phyloP scores from a whole-genome alignment of 2,329 filamentous ascomycete species.

The Claviceps africana region DNA sequence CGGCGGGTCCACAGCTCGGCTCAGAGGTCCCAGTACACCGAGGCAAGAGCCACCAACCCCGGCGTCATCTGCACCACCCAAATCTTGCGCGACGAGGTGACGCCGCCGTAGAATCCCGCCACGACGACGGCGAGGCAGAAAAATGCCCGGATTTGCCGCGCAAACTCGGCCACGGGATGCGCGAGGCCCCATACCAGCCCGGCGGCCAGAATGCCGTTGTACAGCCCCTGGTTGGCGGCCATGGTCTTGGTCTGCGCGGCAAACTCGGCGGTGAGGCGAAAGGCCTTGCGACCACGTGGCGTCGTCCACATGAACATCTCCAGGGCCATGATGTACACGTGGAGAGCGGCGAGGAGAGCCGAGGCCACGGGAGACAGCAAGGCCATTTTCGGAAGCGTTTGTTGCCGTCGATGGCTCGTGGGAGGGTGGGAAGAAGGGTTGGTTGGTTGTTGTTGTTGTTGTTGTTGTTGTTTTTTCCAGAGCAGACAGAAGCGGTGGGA shows the following conservation, averaged over 20 bases:
- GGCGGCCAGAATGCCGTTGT: conserved; percentile 38
- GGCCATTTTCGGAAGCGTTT: neutral
- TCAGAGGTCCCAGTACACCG: conserved; percentile 10
- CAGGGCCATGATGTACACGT: conserved; percentile 34
- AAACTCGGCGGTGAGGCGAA: conserved; percentile 29
- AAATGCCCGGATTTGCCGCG: conserved; percentile 30
- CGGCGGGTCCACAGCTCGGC: too few relatives aligned
- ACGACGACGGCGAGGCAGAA: conserved; percentile 31
- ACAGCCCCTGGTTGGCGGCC: conserved; percentile 37
- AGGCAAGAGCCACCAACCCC: conserved; percentile 6
- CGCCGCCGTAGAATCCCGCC: conserved; percentile 31
- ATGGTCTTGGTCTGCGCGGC: conserved; percentile 29
- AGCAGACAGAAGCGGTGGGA: too few relatives aligned
- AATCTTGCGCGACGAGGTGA: conserved; percentile 27
- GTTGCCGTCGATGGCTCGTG: too few relatives aligned
- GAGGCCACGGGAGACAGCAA: conserved; percentile 20
- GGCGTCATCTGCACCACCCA: conserved; percentile 27
- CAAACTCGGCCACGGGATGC: conserved; percentile 29
- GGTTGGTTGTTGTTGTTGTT: too few relatives aligned
- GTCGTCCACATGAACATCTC: conserved; percentile 38
- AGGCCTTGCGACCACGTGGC: conserved; percentile 29
- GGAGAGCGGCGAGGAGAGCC: conserved; percentile 25
- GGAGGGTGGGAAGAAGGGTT: too few relatives aligned
- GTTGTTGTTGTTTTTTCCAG: too few relatives aligned
- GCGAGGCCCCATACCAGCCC: conserved; percentile 33